Base-by-base conservation (phyloP, 73 alveolate species). In the Tetrahymena thermophila region DNA sequence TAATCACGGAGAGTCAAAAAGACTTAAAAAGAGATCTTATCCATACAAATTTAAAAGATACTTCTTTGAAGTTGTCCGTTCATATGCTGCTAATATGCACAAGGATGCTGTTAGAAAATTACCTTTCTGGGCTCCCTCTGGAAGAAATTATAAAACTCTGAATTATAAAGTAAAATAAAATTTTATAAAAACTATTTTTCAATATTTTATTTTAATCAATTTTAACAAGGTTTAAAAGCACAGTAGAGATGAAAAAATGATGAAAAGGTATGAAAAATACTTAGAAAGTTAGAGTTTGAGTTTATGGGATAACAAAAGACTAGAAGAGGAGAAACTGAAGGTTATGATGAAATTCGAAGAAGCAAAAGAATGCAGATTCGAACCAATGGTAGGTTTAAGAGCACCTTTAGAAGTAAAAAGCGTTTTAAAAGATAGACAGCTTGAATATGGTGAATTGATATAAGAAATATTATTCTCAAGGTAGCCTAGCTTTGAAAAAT, bases 301-400 rank as follows among this genome's bases (percentile, higher is more conserved):
- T 31, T 71, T 95, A 23, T 97, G 98, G 98, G 95, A 97, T 34
- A 43, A 96, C 35, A 96, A 94, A 43, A 98, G 96, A 57, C 95
- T 97, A 94, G 93, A 93, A 50, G 96, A 97, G 38, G 97, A 96
- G 35, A 96, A 97, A 94, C 96, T 95, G 42, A 96, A 98, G 58
- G 98, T 99, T 10, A 96, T 98, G 96, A 99, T 99, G 99, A 96
- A 98, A 37, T 95, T 96, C 84, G 98, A 98, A 40, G 99, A 99
- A 57, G 98, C 98, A 1, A 97, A 96, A 94, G 98, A 99, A 96
- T 99, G 99, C 85, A 99, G 99, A 25, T 99, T 99, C 94, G 99
- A 99, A 85, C 99, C 99, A 23, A 98, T 98, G 56, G 98, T 98
- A 35, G 98, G 98, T 19, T 95, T 96, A 37, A 93, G 95, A 89